phyloP scores from a whole-genome alignment of 1,284 basidiomycete genomes.

The Sporisorium sorghi region DNA sequence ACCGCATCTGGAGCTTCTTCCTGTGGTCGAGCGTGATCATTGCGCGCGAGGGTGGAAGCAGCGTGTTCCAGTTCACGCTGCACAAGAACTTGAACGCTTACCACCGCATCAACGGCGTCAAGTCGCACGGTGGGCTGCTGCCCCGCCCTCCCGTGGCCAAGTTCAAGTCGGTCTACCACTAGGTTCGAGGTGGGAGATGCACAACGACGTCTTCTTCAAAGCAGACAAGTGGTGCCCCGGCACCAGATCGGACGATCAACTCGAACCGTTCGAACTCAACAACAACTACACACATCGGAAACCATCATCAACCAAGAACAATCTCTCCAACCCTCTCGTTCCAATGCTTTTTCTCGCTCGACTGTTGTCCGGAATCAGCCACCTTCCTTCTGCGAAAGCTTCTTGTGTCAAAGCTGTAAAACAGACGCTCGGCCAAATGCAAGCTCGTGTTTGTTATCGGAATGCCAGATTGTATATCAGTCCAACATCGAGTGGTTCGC shows the following conservation, averaged over 20 bases:
- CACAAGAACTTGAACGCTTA: conserved; percentile 89
- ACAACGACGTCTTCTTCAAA: no score
- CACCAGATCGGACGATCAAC: no score
- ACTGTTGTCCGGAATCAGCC: not conserved
- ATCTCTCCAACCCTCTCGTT: not conserved
- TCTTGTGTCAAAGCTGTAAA: not conserved
- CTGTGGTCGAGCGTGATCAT: conserved; percentile 64
- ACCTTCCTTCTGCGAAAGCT: not conserved
- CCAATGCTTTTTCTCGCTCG: not conserved
- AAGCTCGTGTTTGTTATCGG: not conserved
- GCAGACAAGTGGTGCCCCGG: no score
- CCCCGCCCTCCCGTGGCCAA: conserved; percentile 57
- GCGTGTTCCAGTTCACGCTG: conserved; percentile 77
- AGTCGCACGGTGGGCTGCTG: conserved; percentile 63
- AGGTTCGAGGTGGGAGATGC: no score
- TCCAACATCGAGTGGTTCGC: not conserved
- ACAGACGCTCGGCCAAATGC: not conserved
- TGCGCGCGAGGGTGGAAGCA: conserved; percentile 68
- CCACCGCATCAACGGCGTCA: conserved; percentile 76
- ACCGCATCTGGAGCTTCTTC: conserved; percentile 69
- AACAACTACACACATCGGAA: not conserved
- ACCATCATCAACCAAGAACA: not conserved
- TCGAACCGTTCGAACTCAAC: no score
- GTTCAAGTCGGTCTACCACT: conserved; percentile 62
- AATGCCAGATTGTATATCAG: not conserved